phyloP scores from a whole-genome alignment of 805 yeast genomes.

The Nakazawaea wyomingensis region DNA sequence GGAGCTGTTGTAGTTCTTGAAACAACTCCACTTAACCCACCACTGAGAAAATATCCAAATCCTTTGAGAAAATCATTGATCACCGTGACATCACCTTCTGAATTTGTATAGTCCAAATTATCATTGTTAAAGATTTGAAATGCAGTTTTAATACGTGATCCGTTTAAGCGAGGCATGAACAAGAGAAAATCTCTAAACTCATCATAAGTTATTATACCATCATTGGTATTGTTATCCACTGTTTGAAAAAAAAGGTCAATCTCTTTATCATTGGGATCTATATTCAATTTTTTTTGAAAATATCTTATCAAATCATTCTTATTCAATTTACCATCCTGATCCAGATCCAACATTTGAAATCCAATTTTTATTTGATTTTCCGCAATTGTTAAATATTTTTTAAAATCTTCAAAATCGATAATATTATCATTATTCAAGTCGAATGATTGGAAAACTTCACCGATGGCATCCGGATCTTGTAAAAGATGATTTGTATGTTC shows the following conservation, averaged over 20 bases:
- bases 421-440: constrained; percentile 52
- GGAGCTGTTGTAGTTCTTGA: constrained; percentile 98
- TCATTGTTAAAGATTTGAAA: constrained; percentile 77
- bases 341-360: constrained; percentile 61
- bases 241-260: constrained; percentile 51
- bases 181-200: constrained; percentile 82
- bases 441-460: constrained; percentile 51
- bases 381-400: constrained; percentile 56
- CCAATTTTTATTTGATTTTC: constrained; percentile 69
- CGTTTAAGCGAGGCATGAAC: constrained; percentile 75
- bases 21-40: constrained; percentile 93
- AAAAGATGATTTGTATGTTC: constrained; percentile 56
- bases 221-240: constrained; percentile 48
- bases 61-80: constrained; percentile 77
- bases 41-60: constrained; percentile 87
- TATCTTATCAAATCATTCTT: constrained; percentile 64
- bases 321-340: constrained; percentile 67
- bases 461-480: constrained; percentile 53
- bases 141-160: constrained; percentile 77
- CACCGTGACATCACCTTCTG: constrained; percentile 90
- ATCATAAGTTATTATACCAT: constrained; percentile 72
- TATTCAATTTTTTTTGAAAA: constrained; percentile 45
- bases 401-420: constrained; percentile 63
- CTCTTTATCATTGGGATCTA: constrained; percentile 46
- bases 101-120: constrained; percentile 58